Evolutionary conservation across 176 grass and related monocot genomes (phyloP), one percentile per base, ranked within the genome.

Genomic region (sorghum (Sorghum bicolor)): DNA sequence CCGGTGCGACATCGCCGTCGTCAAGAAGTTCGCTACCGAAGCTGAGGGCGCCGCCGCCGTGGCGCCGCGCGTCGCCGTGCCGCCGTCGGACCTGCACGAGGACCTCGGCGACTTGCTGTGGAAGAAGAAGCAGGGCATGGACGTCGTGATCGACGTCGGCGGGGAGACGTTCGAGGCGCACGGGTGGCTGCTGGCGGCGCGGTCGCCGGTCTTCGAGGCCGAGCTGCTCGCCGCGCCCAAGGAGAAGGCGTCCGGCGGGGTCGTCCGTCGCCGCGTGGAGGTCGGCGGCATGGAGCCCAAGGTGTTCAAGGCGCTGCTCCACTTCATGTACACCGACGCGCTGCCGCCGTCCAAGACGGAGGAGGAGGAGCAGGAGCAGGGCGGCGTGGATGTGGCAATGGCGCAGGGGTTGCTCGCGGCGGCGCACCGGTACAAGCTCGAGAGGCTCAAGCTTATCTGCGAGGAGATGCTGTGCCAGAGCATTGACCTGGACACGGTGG

Each of bases 161-260:
- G 62, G 29, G 1, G 58, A 50, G 41, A 34, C 77, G 41, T 67
- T 67, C 77, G 31, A 40, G 6, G 78, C 43, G 43, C 78, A 80
- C 78, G 20, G 78, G 43, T 80, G 64, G 64, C 26, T 66, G 36
- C 57, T 77, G 10, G 53, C 75, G 24, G 76, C 76, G 38, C 15
- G 76, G 24, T 78, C 75, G 0, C 38, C 58, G 7, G 38, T 45
- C 38, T 31, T 79, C 5, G 39, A 19, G n/a, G 60, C 77, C 1
- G 61, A 79, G 25, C 77, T 79, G 1, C 29, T 43, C 38, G 26
- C 34, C 36, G 58, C n/a, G 37, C 7, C 24, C 6, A 44, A 66
- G 38, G 36, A 43, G 2, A 28, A 39, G 20, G 52, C 2, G 15
- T 2, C 20, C 13, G 14, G 41, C n/a, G n/a, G 53, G 4, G 31